Percentiles rank a stretch among this genome's conserved stretches.
Conservation (phyloP, 371 early-diverging fungal genomes). For the Parasitella parasitica region DNA sequence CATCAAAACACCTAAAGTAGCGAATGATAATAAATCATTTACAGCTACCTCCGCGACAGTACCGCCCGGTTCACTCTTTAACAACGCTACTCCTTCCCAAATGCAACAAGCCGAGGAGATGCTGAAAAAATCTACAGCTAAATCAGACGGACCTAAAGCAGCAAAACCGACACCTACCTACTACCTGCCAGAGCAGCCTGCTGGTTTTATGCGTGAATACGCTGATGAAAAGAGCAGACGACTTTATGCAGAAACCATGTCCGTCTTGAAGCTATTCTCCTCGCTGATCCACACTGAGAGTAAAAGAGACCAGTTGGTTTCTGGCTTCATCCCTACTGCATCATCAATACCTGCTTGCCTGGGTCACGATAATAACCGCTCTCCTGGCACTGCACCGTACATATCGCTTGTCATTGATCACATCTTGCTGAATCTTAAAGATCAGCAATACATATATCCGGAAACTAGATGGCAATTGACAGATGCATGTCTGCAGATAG, state of each 20-base stretch:
- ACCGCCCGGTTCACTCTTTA: neutral
- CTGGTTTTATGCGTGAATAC: conserved; percentile 20
- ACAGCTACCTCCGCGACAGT: neutral
- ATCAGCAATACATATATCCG: conserved; percentile 60
- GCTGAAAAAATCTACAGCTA: neutral
- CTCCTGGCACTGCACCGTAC: conserved; percentile 80
- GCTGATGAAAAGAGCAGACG: conserved; percentile 48
- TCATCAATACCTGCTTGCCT: conserved; percentile 59
- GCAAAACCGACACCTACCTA: neutral
- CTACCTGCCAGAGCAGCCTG: conserved; percentile 13
- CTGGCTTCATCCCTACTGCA: conserved; percentile 33
- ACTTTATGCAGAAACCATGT: conserved; percentile 79
- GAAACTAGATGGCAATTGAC: conserved; percentile 76
- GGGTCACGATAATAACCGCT: conserved; percentile 59
- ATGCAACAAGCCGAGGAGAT: neutral
- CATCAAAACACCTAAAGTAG: neutral
- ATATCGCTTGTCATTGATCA: conserved; percentile 76
- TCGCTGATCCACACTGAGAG: conserved; percentile 67
- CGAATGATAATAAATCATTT: neutral
- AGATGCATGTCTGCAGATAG: conserved; percentile 62
- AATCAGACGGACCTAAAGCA: neutral
- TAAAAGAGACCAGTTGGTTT: conserved; percentile 24
- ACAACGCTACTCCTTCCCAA: neutral
- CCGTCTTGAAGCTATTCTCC: conserved; percentile 71
- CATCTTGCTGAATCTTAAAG: conserved; percentile 71